A percentile compares a stretch with the other conserved stretches of the same genome.
phyloP scores from a whole-genome alignment of 352 stramenopile species.

The Pythium grandisporangium region DNA sequence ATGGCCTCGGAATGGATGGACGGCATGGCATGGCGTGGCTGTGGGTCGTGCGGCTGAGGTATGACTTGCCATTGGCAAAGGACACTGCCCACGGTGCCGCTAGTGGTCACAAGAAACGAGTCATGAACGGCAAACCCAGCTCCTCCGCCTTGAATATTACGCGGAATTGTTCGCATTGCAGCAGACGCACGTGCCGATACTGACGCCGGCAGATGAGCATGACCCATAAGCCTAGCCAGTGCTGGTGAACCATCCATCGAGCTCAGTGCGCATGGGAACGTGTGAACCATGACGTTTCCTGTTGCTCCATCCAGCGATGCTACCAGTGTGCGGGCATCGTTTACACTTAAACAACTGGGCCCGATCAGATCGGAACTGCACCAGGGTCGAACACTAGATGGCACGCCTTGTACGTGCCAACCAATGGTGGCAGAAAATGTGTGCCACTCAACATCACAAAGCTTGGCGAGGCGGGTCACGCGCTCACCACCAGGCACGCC shows the following conservation, averaged over 20 bases:
- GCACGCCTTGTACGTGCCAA: conserved; percentile 29
- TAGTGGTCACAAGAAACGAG: conserved; percentile 36
- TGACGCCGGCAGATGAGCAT: conserved; percentile 13
- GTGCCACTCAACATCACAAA: conserved; percentile 47
- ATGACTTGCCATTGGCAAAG: conserved; percentile 53
- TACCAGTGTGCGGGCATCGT: conserved; percentile 6
- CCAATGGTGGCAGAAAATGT: conserved; percentile 34
- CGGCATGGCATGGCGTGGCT: conserved; percentile 2
- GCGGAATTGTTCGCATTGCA: too few relatives aligned
- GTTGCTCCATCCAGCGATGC: conserved; percentile 10
- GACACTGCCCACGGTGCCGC: conserved; percentile 23
- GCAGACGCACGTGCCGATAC: too few relatives aligned
- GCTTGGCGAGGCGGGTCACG: conserved; percentile 25
- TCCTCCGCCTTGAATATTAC: background rate
- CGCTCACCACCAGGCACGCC: conserved; percentile 30
- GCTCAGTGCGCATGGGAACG: too few relatives aligned
- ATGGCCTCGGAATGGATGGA: conserved; percentile 1
- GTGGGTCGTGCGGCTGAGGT: conserved; percentile 4
- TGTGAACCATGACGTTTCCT: too few relatives aligned
- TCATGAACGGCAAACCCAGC: conserved; percentile 54
- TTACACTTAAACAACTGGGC: too few relatives aligned
- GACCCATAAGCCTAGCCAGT: conserved; percentile 3
- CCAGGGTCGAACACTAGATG: too few relatives aligned
- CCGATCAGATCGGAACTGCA: too few relatives aligned
- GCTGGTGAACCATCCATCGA: too few relatives aligned